A percentile compares a stretch with the other conserved stretches of the same genome.
Evolutionary conservation across 148 eudicot species (phyloP).

Genomic region (Nepenthes mirabilis): DNA sequence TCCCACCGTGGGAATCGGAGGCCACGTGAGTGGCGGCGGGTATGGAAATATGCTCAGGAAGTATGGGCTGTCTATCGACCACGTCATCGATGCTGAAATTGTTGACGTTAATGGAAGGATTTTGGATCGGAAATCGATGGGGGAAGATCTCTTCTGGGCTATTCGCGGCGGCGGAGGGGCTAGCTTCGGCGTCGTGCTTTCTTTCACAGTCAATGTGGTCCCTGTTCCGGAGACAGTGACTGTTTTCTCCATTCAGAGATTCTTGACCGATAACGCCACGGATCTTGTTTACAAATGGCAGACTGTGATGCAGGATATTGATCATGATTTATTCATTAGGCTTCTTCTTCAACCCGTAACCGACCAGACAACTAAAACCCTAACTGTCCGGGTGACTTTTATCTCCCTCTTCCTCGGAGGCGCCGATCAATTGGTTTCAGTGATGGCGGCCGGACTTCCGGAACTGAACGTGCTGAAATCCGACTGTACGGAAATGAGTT

Average conservation of each 20-base stretch:
- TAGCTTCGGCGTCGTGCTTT: slow-evolving; percentile 17
- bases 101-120: slow-evolving; percentile 12
- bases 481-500: slow-evolving; percentile 18
- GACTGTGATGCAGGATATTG: background rate
- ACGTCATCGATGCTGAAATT: slow-evolving; percentile 10
- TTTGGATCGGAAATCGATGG: slow-evolving; percentile 16
- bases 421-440: background rate
- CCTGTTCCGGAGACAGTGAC: slow-evolving; percentile 16
- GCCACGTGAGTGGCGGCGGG: slow-evolving; percentile 17
- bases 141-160: slow-evolving; percentile 21
- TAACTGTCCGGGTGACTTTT: slow-evolving; percentile 6
- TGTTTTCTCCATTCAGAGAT: slow-evolving; percentile 8
- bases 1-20: slow-evolving; percentile 16
- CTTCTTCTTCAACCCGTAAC: slow-evolving; percentile 1
- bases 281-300: slow-evolving; percentile 8
- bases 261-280: slow-evolving; percentile 5
- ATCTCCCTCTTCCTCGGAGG: slow-evolving; percentile 10
- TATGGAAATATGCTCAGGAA: slow-evolving; percentile 17
- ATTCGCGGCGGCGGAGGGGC: slow-evolving; percentile 19
- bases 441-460: slow-evolving; percentile 9
- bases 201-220: slow-evolving; percentile 12
- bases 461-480: slow-evolving; percentile 7
- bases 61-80: slow-evolving; percentile 13
- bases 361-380: background rate
- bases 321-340: background rate